A percentile compares a stretch with the other conserved stretches of the same genome.
Evolutionary conservation across 768 basidiomycete genomes (phyloP).

Genomic region (Kondoa malvinella): DNA sequence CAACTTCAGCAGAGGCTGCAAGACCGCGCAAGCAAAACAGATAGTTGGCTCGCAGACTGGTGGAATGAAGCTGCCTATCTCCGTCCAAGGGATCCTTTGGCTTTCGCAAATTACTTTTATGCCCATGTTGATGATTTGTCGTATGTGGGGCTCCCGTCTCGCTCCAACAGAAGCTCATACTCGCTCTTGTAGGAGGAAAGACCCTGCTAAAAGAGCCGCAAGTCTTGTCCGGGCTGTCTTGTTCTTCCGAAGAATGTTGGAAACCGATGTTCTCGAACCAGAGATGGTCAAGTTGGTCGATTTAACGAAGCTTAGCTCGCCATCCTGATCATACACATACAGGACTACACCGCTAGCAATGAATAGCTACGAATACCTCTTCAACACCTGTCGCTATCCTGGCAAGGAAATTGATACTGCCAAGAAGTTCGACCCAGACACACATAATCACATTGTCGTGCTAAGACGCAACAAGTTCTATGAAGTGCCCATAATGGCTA

Average conservation of each 20-base stretch:
- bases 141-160: not conserved
- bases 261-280: conserved; percentile 42
- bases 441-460: conserved; percentile 76
- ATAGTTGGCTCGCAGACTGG: conserved; percentile 91
- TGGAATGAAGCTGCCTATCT: conserved; percentile 76
- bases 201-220: conserved; percentile 22
- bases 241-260: conserved; percentile 43
- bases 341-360: conserved; percentile 61
- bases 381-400: conserved; percentile 85
- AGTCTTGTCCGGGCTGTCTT: conserved; percentile 26
- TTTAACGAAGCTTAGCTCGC: not conserved
- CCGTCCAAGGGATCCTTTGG: conserved; percentile 39
- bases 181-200: conserved; percentile 34
- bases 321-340: not conserved
- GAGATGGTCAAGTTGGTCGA: not conserved
- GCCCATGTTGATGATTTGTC: conserved; percentile 55
- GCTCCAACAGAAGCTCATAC: conserved; percentile 30
- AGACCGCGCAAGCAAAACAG: conserved; percentile 44
- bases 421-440: conserved; percentile 52
- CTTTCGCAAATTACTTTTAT: conserved; percentile 89
- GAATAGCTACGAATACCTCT: conserved; percentile 92
- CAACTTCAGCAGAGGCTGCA: conserved; percentile 64
- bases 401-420: conserved; percentile 66
- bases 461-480: conserved; percentile 83
- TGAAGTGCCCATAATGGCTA: conserved; percentile 52